Conservation (phyloP, 2,329 filamentous ascomycete species). For the Pestalotiopsis sp. region DNA sequence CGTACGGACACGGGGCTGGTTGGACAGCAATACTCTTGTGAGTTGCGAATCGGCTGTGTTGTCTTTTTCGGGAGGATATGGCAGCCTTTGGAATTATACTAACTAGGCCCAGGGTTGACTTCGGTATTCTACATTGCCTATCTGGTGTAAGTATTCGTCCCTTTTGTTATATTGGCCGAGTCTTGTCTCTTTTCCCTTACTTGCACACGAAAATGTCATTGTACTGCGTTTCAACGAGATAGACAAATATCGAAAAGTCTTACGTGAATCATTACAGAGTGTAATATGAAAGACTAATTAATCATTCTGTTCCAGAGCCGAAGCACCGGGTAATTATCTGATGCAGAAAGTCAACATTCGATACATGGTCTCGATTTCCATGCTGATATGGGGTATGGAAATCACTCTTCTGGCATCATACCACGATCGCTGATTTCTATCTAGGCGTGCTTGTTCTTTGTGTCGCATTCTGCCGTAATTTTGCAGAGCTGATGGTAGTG, state of each 20-base stretch:
- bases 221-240: no score
- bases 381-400: conserved; percentile 32
- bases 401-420: neutral
- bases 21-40: conserved; percentile 34
- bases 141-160: conserved; percentile 30
- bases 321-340: conserved; percentile 31
- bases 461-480: conserved; percentile 32
- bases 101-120: conserved; percentile 13
- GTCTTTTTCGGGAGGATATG: neutral
- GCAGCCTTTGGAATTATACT: conserved; percentile 18
- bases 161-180: conserved; percentile 14
- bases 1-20: conserved; percentile 30
- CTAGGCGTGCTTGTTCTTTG: conserved; percentile 28
- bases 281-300: no score
- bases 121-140: conserved; percentile 17
- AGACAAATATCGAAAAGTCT: no score
- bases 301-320: no score
- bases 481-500: conserved; percentile 31
- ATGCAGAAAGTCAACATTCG: conserved; percentile 39
- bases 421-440: neutral
- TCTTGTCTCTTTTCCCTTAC: no score
- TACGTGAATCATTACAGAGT: no score
- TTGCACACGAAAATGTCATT: no score
- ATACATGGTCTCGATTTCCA: conserved; percentile 36
- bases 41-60: neutral